Evolutionary conservation across 768 basidiomycete species (phyloP).

Genomic region (Lactarius evosmus): DNA sequence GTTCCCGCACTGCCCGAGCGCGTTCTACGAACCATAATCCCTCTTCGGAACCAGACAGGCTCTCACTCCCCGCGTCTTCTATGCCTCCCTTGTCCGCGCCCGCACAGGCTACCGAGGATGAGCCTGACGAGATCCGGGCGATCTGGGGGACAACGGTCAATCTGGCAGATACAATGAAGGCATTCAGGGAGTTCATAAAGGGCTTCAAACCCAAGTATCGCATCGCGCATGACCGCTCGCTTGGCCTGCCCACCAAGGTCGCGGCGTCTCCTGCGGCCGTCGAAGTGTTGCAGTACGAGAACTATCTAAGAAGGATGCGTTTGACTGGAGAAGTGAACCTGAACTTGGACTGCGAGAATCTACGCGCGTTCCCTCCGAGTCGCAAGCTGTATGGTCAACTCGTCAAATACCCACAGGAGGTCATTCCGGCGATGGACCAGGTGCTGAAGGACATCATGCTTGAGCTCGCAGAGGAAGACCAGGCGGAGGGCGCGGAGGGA

Average conservation of each 20-base stretch:
- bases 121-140: conserved; percentile 81
- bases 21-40: conserved; percentile 42
- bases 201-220: conserved; percentile 95
- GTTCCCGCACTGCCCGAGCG: conserved; percentile 42
- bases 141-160: conserved; percentile 99
- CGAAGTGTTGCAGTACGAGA: conserved; percentile 71
- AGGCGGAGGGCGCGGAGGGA: conserved; percentile 63
- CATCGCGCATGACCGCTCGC: conserved; percentile 62
- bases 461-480: conserved; percentile 80
- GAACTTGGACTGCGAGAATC: conserved; percentile 85
- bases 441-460: conserved; percentile 92
- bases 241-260: conserved; percentile 47
- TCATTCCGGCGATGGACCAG: conserved; percentile 96
- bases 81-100: conserved; percentile 57
- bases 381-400: conserved; percentile 83
- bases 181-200: conserved; percentile 83
- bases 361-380: conserved; percentile 80
- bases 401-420: conserved; percentile 93
- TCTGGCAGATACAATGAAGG: conserved; percentile 84
- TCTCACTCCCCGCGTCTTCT: conserved; percentile 57
- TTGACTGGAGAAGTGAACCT: conserved; percentile 90
- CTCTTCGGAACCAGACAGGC: conserved; percentile 56
- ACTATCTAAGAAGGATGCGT: conserved; percentile 80
- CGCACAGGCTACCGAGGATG: conserved; percentile 61
- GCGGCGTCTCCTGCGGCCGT: conserved; percentile 62